Conservation (phyloP, 2,329 filamentous ascomycete genomes). For the Esteya vermicola region DNA sequence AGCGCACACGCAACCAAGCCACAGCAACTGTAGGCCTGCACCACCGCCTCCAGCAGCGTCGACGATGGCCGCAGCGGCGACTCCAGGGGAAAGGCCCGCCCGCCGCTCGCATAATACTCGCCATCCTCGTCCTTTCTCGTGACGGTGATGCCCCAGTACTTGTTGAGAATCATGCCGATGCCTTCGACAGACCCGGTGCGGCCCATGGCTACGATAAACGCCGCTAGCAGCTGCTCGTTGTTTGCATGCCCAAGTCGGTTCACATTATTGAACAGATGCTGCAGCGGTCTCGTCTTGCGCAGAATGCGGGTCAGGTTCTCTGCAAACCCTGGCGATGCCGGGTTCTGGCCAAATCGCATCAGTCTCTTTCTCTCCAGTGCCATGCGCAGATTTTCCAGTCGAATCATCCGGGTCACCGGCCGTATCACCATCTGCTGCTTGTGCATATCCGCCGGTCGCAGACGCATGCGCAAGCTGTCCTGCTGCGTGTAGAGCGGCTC, state of each 20-base stretch:
- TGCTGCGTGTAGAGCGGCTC: conserved; percentile 32
- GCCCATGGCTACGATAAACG: conserved; percentile 26
- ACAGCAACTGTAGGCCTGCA: conserved; percentile 54
- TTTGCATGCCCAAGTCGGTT: conserved; percentile 15
- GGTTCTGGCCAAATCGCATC: conserved; percentile 18
- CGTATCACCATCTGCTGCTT: conserved; percentile 9
- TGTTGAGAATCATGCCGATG: conserved; percentile 18
- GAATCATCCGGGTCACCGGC: conserved; percentile 4
- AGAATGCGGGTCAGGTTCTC: conserved; percentile 18
- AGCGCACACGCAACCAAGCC: conserved; percentile 45
- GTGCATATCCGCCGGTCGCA: conserved; percentile 17
- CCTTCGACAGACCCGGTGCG: conserved; percentile 20
- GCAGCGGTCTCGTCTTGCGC: conserved; percentile 14
- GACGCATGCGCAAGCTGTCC: conserved; percentile 24
- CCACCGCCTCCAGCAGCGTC: conserved; percentile 49
- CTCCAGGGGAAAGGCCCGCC: conserved; percentile 25
- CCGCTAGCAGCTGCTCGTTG: conserved; percentile 25
- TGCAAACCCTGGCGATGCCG: conserved; percentile 10
- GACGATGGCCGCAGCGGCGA: conserved; percentile 44
- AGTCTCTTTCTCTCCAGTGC: conserved; percentile 5
- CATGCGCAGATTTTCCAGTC: conserved; percentile 13
- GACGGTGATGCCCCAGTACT: conserved; percentile 16
- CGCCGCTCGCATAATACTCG: conserved; percentile 15
- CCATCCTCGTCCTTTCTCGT: conserved; percentile 1
- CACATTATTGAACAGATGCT: conserved; percentile 16